Conservation (phyloP, 495 filamentous ascomycete species). For the Platismatia glauca region DNA sequence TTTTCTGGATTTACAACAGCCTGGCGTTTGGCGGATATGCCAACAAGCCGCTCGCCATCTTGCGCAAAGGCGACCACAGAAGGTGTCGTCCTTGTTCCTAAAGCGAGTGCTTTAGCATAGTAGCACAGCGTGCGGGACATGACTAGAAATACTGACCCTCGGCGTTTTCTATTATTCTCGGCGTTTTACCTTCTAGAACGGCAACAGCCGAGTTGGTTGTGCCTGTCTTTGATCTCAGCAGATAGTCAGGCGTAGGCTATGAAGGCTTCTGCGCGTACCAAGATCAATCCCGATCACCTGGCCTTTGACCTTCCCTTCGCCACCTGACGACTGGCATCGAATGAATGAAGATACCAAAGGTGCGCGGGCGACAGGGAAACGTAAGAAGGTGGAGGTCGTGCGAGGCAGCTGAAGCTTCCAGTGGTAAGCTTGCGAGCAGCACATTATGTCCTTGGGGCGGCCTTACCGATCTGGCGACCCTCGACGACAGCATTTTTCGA, state of each 20-base stretch:
- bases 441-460: slow-evolving; percentile 16
- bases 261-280: slow-evolving; percentile 49
- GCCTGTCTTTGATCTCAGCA: slow-evolving; percentile 38
- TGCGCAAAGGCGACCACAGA: slow-evolving; percentile 95
- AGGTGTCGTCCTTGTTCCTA: slow-evolving; percentile 90
- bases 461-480: slow-evolving; percentile 59
- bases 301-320: slow-evolving; percentile 85
- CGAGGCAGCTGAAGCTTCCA: slow-evolving; percentile 52
- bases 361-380: slow-evolving; percentile 18
- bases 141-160: slow-evolving; percentile 54
- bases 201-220: slow-evolving; percentile 98
- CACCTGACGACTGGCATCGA: slow-evolving; percentile 47
- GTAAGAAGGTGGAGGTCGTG: slow-evolving; percentile 45
- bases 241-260: background rate
- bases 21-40: slow-evolving; percentile 97
- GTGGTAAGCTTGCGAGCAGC: slow-evolving; percentile 22
- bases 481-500: slow-evolving; percentile 48
- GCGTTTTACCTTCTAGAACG: slow-evolving; percentile 91
- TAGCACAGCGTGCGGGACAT: background rate
- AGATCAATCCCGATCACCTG: slow-evolving; percentile 98
- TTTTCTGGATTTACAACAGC: slow-evolving; percentile 99
- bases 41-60: slow-evolving; percentile 94
- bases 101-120: slow-evolving; percentile 17
- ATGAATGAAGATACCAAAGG: slow-evolving; percentile 22
- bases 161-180: slow-evolving; percentile 95